Percentiles rank a stretch among this genome's conserved stretches.
Evolutionary conservation across 176 grass and related monocot species (phyloP).

Genomic region (Oryza coarctata): DNA sequence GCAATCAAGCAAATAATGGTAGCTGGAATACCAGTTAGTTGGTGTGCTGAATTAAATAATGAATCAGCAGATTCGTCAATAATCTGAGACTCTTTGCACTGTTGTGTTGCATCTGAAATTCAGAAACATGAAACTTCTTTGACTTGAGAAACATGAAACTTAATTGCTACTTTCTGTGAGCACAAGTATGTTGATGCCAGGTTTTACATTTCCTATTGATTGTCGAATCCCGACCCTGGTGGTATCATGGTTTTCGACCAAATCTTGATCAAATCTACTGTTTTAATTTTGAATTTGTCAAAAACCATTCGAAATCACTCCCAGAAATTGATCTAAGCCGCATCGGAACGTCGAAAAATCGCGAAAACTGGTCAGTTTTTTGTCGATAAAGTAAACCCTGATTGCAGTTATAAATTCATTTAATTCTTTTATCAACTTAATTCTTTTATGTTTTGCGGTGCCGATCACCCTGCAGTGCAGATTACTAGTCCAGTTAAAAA

Average conservation of each 20-base stretch:
- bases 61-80: not conserved
- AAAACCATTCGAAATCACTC: too few species aligned
- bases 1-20: constrained; percentile 9
- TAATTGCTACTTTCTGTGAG: not conserved
- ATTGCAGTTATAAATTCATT: not conserved
- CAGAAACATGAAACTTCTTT: not conserved
- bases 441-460: not conserved
- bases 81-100: not conserved
- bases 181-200: too few species aligned
- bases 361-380: too few species aligned
- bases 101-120: not conserved
- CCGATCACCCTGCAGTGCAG: not conserved
- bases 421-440: not conserved
- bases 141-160: not conserved
- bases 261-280: too few species aligned
- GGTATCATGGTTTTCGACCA: too few species aligned
- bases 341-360: too few species aligned
- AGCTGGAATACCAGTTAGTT: not conserved
- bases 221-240: too few species aligned
- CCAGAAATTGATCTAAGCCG: too few species aligned
- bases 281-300: too few species aligned
- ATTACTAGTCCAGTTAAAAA: too few species aligned
- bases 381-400: too few species aligned
- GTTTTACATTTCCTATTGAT: too few species aligned
- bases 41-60: not conserved